These are phyloP conservation scores for Licmophora abbreviata DNA, from an alignment of 108 stramenopile genomes.

Conservation along the genomic window DNA sequence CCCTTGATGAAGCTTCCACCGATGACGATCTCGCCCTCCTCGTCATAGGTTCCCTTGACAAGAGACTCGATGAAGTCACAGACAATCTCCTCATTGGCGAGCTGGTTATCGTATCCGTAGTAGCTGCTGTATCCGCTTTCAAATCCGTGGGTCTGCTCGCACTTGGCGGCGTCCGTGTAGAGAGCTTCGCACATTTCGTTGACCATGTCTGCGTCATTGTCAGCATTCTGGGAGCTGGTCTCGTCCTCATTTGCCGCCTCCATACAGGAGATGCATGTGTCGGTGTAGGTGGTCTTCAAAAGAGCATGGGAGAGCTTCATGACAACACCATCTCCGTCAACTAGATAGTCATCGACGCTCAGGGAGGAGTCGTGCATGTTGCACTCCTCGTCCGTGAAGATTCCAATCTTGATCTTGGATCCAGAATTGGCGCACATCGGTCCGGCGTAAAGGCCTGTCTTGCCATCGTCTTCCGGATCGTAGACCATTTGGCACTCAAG, in stretches of 20 bases:
- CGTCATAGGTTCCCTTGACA: constrained; percentile 27
- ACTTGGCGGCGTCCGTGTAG: constrained; percentile 73
- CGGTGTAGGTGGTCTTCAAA: constrained; percentile 68
- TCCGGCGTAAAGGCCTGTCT: constrained; percentile 53
- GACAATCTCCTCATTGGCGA: constrained; percentile 53
- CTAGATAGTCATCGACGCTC: constrained; percentile 68
- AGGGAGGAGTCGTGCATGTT: constrained; percentile 34
- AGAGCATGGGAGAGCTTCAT: constrained; percentile 75
- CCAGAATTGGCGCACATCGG: constrained; percentile 62
- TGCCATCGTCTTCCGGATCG: constrained; percentile 49
- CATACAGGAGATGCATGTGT: constrained; percentile 60
- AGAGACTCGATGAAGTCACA: constrained; percentile 59
- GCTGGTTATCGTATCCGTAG: constrained; percentile 59
- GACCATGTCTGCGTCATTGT: constrained; percentile 30
- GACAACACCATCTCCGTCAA: constrained; percentile 29
- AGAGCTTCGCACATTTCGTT: constrained; percentile 65
- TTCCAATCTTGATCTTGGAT: constrained; percentile 81
- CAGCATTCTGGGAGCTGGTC: constrained; percentile 13
- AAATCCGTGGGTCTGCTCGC: constrained; percentile 75
- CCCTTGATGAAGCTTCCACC: constrained; percentile 26
- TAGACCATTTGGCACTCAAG: constrained; percentile 61
- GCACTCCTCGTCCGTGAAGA: constrained; percentile 75
- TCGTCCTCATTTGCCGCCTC: constrained; percentile 16
- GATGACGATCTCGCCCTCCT: constrained; percentile 38
- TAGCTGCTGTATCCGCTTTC: constrained; percentile 30